Evolutionary conservation across 83 land plant genomes (phyloP), one percentile per base, ranked within the genome.

Genomic region (Isoetes engelmannii): DNA sequence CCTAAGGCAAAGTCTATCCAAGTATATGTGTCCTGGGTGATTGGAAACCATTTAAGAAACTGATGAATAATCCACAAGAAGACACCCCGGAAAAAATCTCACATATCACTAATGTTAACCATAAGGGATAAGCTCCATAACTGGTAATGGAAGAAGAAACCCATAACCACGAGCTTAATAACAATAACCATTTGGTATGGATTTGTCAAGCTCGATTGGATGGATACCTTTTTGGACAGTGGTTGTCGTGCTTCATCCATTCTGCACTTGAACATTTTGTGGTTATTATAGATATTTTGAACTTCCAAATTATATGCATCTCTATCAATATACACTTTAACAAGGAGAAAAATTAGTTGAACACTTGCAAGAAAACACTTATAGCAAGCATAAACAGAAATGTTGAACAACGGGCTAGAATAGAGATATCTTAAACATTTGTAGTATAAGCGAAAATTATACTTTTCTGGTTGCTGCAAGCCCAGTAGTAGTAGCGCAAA

Each of bases 1-100:
- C 53, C 92, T 66, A 41, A 84, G 46, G 47, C 86, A 66, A 5
- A 88, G 81, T 45, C 89, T 81, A 70, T 88, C 86, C 21, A 88
- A 76, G 78, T n/a, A n/a, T 85, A 85, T 7, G 92, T 88, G 54
- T 88, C 83, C 6, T 83, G 86, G 65, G 61, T 79, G 65, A 83
- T 81, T 21, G 89, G 92, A 54, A 54, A 74, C 92, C 92, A 87
- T 58, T 87, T 87, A 58, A 88, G 92, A 74, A 87, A 87, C 71
- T 87, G 89, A 67, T 87, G 88, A 20, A 87, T 86, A 21, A 87
- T 84, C 90, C 90, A 87, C 10, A 87, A 87, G 70, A 87, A 67
- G 4, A 84, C 90, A 58, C 85, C 85, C 92, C 89, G n/a, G n/a
- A n/a, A n/a, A n/a, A 87, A 42, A 83, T 72, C 76, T 88, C 87